Evolutionary conservation across 164 flowering plant species (phyloP).

Genomic region (Vitis cinerea): DNA sequence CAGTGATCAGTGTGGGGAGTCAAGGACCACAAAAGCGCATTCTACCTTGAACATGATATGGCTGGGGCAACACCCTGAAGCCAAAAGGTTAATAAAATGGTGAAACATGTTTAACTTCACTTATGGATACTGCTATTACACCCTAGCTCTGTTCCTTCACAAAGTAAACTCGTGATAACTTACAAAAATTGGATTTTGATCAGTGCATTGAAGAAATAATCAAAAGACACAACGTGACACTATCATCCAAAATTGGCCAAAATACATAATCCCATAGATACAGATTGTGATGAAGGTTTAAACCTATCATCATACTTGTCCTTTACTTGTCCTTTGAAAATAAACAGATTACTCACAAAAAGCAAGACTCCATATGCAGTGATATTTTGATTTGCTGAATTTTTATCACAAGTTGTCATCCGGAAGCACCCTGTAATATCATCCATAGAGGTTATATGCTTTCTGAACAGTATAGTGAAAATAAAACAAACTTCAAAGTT

Average conservation of each 20-base stretch:
- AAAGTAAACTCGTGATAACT: too few species aligned
- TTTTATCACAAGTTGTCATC: constrained; percentile 48
- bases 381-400: constrained; percentile 60
- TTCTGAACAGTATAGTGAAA: neutral
- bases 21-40: neutral
- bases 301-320: neutral
- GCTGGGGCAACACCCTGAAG: neutral
- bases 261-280: neutral
- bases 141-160: neutral
- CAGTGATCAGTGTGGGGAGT: too few species aligned
- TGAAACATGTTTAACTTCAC: neutral
- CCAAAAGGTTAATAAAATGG: neutral
- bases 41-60: neutral
- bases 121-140: neutral
- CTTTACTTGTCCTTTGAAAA: neutral
- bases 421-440: constrained; percentile 51
- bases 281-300: neutral
- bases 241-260: neutral
- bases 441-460: constrained; percentile 8
- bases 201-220: neutral
- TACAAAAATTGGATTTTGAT: too few species aligned
- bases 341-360: constrained; percentile 44
- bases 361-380: constrained; percentile 60
- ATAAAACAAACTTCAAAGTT: neutral
- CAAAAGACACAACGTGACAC: neutral